Evolutionary conservation across 1,284 basidiomycete species (phyloP), one percentile per base, ranked within the genome.

Genomic region (Cryptococcus maquisensis): DNA sequence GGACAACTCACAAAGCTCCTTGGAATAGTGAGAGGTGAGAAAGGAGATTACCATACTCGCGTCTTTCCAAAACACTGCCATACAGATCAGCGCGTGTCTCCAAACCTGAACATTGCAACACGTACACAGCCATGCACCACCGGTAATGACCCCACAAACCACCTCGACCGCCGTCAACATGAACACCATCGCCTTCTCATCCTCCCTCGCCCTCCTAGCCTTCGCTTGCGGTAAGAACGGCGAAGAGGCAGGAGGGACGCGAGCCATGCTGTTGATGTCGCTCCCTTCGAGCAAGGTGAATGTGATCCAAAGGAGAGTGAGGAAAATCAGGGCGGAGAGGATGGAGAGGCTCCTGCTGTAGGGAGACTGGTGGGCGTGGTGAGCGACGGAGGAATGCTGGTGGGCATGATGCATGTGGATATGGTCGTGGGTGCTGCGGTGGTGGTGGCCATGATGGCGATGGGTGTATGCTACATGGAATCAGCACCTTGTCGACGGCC

Each of bases 271-370:
- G 12, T 36, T 10, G 18, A 49, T 37, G 26, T 65, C 65, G 10
- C 50, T 49, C 15, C 35, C 37, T 46, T 68, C 66, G 32, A 68
- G 50, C 2, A 66, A 50, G 10, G 57, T 56, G 42, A 68, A 65
- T 3, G 44, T 47, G 20, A 52, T 43, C 66, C 66, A 68, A n/a
- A 68, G 54, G 32, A 68, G 54, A 4, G 63, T 62, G 32, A 65
- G 43, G 56, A 63, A 66, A 40, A 60, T 59, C 15, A 64, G 28
- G 3, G 57, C 54, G 1, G 66, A 68, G n/a, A 58, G 21, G 9
- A 46, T 26, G 12, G 36, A 50, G 26, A 65, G 40, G 1, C 57
- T 50, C 15, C 20, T 24, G 23, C 10, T 6, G 28, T 32, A 32
- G 28, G 28, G 10, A 32, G 28, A 32, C 6, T 32, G 28, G 5